A percentile compares a stretch with the other conserved stretches of the same genome.
phyloP scores from a whole-genome alignment of 805 yeast species.

The Lipomyces anomalus region DNA sequence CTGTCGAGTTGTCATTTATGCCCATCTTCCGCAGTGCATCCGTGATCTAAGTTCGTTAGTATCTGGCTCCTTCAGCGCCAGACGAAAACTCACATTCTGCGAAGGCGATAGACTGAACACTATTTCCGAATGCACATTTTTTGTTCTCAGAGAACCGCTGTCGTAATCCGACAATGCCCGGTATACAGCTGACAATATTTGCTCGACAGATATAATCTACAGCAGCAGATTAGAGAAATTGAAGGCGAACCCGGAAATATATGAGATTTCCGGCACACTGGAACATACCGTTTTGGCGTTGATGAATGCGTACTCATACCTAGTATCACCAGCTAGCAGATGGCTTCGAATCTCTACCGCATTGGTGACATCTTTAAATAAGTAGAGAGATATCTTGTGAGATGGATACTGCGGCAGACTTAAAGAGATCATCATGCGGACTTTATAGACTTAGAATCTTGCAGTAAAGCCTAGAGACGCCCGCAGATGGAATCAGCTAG shows the following conservation, averaged over 20 bases:
- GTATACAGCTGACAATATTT: conserved; percentile 54
- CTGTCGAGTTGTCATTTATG: conserved; percentile 44
- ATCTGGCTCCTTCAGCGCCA: conserved; percentile 3
- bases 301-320: conserved; percentile 59
- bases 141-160: conserved; percentile 48
- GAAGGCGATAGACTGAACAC: conserved; percentile 64
- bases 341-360: conserved; percentile 42
- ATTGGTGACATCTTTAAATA: conserved; percentile 45
- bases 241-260: background rate
- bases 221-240: background rate
- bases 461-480: too few species aligned
- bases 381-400: conserved; percentile 38
- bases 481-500: too few species aligned
- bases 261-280: too few species aligned
- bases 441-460: too few species aligned
- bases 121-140: conserved; percentile 64
- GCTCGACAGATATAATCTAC: conserved; percentile 47
- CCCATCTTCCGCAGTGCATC: conserved; percentile 72
- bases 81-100: conserved; percentile 43
- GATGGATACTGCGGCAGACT: too few species aligned
- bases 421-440: too few species aligned
- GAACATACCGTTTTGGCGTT: conserved; percentile 49
- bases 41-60: too few species aligned
- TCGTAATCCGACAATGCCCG: conserved; percentile 51
- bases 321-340: conserved; percentile 42